A percentile compares a stretch with the other conserved stretches of the same genome.
These are phyloP conservation scores for Geum urbanum DNA, from an alignment of 306 rosid genomes.

Conservation along the genomic window DNA sequence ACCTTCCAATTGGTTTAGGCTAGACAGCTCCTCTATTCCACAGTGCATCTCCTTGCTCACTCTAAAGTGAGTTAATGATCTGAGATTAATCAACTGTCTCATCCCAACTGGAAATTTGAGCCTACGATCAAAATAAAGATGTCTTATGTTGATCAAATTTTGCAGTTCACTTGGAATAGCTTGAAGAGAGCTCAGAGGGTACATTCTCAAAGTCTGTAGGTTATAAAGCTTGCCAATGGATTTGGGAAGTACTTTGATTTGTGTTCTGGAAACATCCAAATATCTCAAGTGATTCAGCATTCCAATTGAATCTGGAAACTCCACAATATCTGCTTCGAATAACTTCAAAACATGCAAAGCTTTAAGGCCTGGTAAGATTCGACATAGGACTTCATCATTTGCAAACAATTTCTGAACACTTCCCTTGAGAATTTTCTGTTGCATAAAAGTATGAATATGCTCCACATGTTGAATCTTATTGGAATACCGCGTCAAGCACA, in stretches of 20 bases:
- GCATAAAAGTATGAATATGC: no score
- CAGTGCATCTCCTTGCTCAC: not conserved
- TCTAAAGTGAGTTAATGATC: not conserved
- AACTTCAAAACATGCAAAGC: conserved; percentile 9
- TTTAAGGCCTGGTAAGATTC: not conserved
- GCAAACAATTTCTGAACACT: not conserved
- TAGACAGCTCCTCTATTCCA: not conserved
- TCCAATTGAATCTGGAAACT: not conserved
- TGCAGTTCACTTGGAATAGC: not conserved
- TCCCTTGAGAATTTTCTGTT: no score
- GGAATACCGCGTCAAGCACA: not conserved
- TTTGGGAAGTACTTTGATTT: not conserved
- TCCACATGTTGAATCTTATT: no score
- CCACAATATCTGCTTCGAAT: not conserved
- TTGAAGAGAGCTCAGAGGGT: not conserved
- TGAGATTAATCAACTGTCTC: not conserved
- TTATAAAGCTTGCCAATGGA: not conserved
- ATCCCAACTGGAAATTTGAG: not conserved
- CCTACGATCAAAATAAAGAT: not conserved
- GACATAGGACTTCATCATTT: not conserved
- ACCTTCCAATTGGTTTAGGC: not conserved
- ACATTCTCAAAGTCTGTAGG: not conserved
- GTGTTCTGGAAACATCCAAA: conserved; percentile 8
- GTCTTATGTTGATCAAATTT: not conserved
- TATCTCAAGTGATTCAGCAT: conserved; percentile 18